Evolutionary conservation across 2,329 filamentous ascomycete species (phyloP).

Genomic region (Diaporthe ilicicola): DNA sequence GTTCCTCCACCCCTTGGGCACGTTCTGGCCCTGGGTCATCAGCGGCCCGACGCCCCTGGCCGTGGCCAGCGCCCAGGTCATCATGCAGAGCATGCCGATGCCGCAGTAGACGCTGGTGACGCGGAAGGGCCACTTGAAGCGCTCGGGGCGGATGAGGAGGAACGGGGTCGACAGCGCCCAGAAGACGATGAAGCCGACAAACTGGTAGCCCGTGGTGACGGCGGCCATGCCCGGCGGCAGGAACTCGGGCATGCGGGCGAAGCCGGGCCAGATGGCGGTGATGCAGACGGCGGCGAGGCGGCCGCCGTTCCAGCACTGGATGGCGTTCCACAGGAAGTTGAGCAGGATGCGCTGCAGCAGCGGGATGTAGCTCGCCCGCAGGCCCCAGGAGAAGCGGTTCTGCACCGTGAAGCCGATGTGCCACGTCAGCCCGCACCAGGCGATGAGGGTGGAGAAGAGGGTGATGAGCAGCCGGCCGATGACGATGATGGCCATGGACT

Average conservation of each 20-base stretch:
- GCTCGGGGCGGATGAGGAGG: conserved; percentile 57
- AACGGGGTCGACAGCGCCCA: conserved; percentile 59
- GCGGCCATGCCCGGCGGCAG: conserved; percentile 48
- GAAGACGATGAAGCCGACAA: conserved; percentile 61
- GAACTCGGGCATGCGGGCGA: conserved; percentile 53
- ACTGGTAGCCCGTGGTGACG: conserved; percentile 48
- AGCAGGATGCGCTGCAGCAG: conserved; percentile 55
- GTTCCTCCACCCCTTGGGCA: conserved; percentile 47
- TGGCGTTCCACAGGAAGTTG: conserved; percentile 55
- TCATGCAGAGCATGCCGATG: conserved; percentile 56
- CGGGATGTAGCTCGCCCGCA: conserved; percentile 57
- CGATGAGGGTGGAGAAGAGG: conserved; percentile 53
- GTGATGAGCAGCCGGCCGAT: conserved; percentile 52
- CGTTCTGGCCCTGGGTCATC: conserved; percentile 46
- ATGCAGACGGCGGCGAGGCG: conserved; percentile 46
- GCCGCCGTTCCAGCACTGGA: conserved; percentile 45
- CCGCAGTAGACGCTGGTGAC: conserved; percentile 53
- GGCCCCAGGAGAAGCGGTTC: conserved; percentile 58
- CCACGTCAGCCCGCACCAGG: conserved; percentile 57
- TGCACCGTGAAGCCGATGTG: conserved; percentile 60
- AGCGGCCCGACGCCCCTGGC: conserved; percentile 55
- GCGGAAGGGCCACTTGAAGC: conserved; percentile 57
- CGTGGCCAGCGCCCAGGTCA: conserved; percentile 55
- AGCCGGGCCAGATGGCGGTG: conserved; percentile 56
- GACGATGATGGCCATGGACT: conserved; percentile 57